Evolutionary conservation across 495 filamentous ascomycete genomes (phyloP).

Genomic region (Annulohypoxylon nitens): DNA sequence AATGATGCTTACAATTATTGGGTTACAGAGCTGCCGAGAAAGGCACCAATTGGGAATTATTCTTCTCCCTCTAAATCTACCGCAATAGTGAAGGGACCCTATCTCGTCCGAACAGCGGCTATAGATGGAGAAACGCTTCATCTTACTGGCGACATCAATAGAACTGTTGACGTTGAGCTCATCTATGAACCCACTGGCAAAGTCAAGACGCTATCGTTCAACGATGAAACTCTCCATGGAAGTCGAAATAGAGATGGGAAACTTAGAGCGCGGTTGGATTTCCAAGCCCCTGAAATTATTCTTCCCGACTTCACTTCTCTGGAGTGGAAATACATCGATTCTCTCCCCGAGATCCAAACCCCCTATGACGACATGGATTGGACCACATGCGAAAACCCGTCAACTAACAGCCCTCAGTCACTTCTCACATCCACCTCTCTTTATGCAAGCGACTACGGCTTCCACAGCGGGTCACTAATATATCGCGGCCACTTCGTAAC

Average conservation of each 20-base stretch:
- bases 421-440: slow-evolving; percentile 74
- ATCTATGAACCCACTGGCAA: slow-evolving; percentile 68
- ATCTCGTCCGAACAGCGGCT: slow-evolving; percentile 74
- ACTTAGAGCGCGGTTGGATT: slow-evolving; percentile 62
- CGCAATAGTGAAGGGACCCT: slow-evolving; percentile 77
- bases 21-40: slow-evolving; percentile 66
- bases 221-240: slow-evolving; percentile 68
- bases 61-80: slow-evolving; percentile 42
- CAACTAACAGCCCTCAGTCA: slow-evolving; percentile 67
- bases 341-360: slow-evolving; percentile 75
- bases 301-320: slow-evolving; percentile 68
- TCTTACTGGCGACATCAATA: slow-evolving; percentile 77
- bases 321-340: slow-evolving; percentile 76
- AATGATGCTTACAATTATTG: slow-evolving; percentile 81
- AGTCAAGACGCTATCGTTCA: slow-evolving; percentile 59
- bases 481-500: slow-evolving; percentile 79
- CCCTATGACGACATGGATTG: slow-evolving; percentile 77
- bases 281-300: slow-evolving; percentile 63
- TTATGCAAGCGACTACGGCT: slow-evolving; percentile 80
- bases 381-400: slow-evolving; percentile 66
- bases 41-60: slow-evolving; percentile 29
- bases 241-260: slow-evolving; percentile 62
- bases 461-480: slow-evolving; percentile 74
- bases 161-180: slow-evolving; percentile 71
- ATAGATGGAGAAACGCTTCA: slow-evolving; percentile 65